Conservation (phyloP, 352 stramenopile genomes). For the Phytophthora colocasiae region DNA sequence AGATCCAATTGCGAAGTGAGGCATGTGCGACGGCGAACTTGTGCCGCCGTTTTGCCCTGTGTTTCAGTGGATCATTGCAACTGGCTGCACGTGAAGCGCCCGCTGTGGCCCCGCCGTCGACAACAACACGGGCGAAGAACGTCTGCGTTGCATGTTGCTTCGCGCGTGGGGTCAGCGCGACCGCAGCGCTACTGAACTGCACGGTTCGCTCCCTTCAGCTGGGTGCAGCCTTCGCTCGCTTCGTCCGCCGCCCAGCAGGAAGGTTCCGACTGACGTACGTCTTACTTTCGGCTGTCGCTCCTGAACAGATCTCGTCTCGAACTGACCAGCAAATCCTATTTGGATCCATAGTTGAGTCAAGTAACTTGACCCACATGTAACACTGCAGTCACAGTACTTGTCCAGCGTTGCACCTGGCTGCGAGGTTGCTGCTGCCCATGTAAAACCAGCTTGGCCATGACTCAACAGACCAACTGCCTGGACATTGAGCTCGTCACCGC, state of each 20-base stretch:
- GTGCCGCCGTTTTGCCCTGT: conserved; percentile 16
- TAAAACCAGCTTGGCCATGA: neutral
- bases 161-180: conserved; percentile 16
- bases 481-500: conserved; percentile 8
- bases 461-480: conserved; percentile 8
- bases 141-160: conserved; percentile 30
- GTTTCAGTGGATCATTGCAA: conserved; percentile 14
- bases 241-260: conserved; percentile 5
- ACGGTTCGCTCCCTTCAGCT: conserved; percentile 16
- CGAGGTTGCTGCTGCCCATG: neutral
- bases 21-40: conserved; percentile 1
- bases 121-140: conserved; percentile 3
- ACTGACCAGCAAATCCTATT: conserved; percentile 24
- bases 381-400: neutral
- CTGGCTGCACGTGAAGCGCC: conserved; percentile 17
- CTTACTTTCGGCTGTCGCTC: conserved; percentile 34
- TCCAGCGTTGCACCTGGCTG: neutral
- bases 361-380: neutral
- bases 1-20: conserved; percentile 41
- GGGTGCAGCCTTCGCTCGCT: conserved; percentile 14
- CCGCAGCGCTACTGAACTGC: conserved; percentile 17
- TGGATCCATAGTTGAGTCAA: conserved; percentile 7
- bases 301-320: conserved; percentile 22
- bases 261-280: conserved; percentile 28
- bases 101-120: conserved; percentile 1